Evolutionary conservation across 202 grass and related monocot species (phyloP), one percentile per base, ranked within the genome.

Genomic region (Saccharum hybrid): DNA sequence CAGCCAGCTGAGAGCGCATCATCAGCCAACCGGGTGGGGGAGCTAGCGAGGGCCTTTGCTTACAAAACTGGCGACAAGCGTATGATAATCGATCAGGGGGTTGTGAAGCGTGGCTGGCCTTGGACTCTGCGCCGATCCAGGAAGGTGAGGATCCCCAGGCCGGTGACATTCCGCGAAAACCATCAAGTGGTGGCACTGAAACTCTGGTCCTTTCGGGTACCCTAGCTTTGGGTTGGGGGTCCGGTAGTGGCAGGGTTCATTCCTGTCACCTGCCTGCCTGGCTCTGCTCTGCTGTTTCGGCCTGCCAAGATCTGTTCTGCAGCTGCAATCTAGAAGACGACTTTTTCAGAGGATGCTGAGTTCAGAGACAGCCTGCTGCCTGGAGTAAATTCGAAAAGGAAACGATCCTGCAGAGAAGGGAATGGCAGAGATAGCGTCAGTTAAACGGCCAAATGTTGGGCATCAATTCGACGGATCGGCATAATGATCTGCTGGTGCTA

Each of bases 131-230:
- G 74, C 28, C 16, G 61, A 57, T 8, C 0, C 0, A 36, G 39
- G 83, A 79, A 86, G 79, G 61, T 82, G 83, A 72, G 61, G 88
- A 86, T 90, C 83, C 88, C 79, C 28, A 63, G 57, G 88, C 61
- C 14, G 56, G 79, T 74, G 72, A 90, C 83, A 86, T 86, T 90
- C 88, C 74, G 74, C 46, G 76, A 52, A 66, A 81, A n/a, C n/a
- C n/a, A n/a, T n/a, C n/a, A n/a, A n/a, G n/a, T n/a, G n/a, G n/a
- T n/a, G n/a, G n/a, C n/a, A n/a, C n/a, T n/a, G n/a, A n/a, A n/a
- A 83, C 79, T 63, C 3, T 51, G 73, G 59, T 23, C 76, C 30
- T 63, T 51, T 63, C 1, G 8, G 22, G 60, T 28, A 10, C 59
- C 22, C 22, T 61, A 23, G 57, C 56, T 23, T 60, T 31, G 1